Evolutionary conservation across 2,329 filamentous ascomycete genomes (phyloP), one percentile per base, ranked within the genome.

Genomic region (Colletotrichum nymphaeae): DNA sequence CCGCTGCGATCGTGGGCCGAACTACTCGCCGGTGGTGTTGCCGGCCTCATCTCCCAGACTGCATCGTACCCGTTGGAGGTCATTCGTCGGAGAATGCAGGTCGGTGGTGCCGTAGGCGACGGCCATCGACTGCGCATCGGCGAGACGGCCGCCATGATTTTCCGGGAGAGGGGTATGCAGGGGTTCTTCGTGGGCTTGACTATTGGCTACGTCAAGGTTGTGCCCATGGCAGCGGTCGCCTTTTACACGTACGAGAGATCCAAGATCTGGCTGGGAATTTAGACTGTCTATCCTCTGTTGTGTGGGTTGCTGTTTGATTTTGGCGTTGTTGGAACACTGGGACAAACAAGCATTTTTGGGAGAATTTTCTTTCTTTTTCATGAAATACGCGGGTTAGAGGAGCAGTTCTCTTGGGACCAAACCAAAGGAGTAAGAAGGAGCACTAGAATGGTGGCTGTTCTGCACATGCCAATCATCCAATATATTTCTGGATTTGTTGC

Each of bases 61-160:
- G 91, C 93, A 0, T 97, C 95, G 19, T 99, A 99, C 81, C 97
- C 97, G 5, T 87, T 99, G 3, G 97, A 99, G 82, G 94, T 99
- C 19, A 93, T 98, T 72, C 88, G 97, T 73, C 89, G 97, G 75
- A 89, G 97, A 60, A 98, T 99, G 96, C 97, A 99, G 81, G 97
- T 99, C 16, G 94, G 95, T 60, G 97, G 96, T 12, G 95, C 96
- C 0, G 95, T 98, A 0, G 97, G 97, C 1, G 95, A 98, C 80
- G 95, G 96, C 0, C 94, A 91, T 78, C 87, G 94, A 58, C 83
- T 98, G 58, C 88, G 91, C 63, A 94, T 99, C 75, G 85, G 86
- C 19, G 96, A 98, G 84, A 97, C 96, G 1, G 92, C 92, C 3
- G 85, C 84, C 76, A 88, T 91, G 80, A 97, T 99, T 75, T 91